Base-by-base conservation (phyloP, 2,329 filamentous ascomycete genomes). In the Phaeosphaeria sp. region DNA sequence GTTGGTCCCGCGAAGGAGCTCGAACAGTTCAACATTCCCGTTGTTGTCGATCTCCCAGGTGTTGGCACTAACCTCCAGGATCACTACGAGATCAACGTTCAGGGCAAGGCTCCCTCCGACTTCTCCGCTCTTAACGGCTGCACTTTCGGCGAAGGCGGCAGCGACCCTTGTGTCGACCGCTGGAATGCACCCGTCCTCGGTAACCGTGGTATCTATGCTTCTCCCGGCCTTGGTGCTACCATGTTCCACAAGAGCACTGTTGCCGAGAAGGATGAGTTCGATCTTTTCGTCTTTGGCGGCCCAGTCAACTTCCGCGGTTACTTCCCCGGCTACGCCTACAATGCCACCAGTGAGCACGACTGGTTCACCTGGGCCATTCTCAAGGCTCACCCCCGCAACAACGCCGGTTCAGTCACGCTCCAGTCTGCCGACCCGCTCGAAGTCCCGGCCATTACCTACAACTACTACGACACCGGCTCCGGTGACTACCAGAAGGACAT, bases 61-160 rank as follows among this genome's bases (percentile, higher is more conserved):
- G 87, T 90, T 1, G 88, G 88, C 2, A 84, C 83, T 59, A 87
- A 90, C 74, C 79, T 90, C 3, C 81, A 88, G 51, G 88, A 91
- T 68, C 87, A 88, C 57, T 84, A 84, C 50, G 84, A 83, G 62
- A 73, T 71, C 57, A 62, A 63, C 42, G 80, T 87, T 10, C 80
- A 83, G 1, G 83, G 83, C 58, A 76, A 80, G 49, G 68, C 76
- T 17, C 62, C 67, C 25, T 69, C 65, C 47, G 74, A 81, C 65
- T 77, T 73, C 61, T 60, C 66, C n/a, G 61, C 65, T 9, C 60
- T 79, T 9, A 72, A 79, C 65, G 71, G 76, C 66, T 73, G 82
- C 77, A 80, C 73, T 6, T 79, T 80, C 63, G 60, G 64, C 41
- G 65, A 54, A n/a, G 60, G 67, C 6, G 60, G 53, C 7, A 78